Conservation (phyloP, 1,139 yeast genomes). For the Nakaseomyces uthaithaninus region DNA sequence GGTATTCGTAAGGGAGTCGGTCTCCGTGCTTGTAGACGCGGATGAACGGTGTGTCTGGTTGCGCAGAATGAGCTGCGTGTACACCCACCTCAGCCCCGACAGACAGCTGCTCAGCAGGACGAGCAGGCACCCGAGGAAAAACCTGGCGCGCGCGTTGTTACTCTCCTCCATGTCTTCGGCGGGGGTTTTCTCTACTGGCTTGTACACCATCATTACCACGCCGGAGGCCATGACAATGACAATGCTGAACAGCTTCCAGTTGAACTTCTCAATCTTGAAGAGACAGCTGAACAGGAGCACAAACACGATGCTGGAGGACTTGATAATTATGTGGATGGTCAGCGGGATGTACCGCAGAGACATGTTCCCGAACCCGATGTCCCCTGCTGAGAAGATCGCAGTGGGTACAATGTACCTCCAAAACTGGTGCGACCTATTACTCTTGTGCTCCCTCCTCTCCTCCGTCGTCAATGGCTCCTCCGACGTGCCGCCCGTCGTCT, state of each 20-base stretch:
- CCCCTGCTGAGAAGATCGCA: conserved; percentile 82
- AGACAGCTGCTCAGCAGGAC: conserved; percentile 73
- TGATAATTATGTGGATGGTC: conserved; percentile 86
- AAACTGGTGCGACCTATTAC: not conserved
- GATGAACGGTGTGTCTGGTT: conserved; percentile 8
- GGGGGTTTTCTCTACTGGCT: conserved; percentile 24
- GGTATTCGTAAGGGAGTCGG: too few relatives aligned
- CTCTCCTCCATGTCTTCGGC: conserved; percentile 20
- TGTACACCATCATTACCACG: conserved; percentile 76
- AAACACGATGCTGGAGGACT: conserved; percentile 77
- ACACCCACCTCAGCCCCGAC: conserved; percentile 91
- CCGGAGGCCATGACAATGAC: conserved; percentile 73
- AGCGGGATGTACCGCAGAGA: conserved; percentile 72
- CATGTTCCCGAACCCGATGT: conserved; percentile 85
- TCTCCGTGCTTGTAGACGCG: too few relatives aligned
- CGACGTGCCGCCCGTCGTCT: conserved; percentile 5
- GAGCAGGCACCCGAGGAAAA: conserved; percentile 53
- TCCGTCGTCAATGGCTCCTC: not conserved
- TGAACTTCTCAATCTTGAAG: conserved; percentile 65
- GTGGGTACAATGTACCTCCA: conserved; percentile 60
- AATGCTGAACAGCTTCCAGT: conserved; percentile 56
- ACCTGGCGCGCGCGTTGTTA: conserved; percentile 19
- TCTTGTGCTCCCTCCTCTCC: not conserved
- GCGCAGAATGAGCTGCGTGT: conserved; percentile 67
- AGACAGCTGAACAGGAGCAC: conserved; percentile 79